Conservation (phyloP, 345 rosid species). For the Hibiscus syriacus region DNA sequence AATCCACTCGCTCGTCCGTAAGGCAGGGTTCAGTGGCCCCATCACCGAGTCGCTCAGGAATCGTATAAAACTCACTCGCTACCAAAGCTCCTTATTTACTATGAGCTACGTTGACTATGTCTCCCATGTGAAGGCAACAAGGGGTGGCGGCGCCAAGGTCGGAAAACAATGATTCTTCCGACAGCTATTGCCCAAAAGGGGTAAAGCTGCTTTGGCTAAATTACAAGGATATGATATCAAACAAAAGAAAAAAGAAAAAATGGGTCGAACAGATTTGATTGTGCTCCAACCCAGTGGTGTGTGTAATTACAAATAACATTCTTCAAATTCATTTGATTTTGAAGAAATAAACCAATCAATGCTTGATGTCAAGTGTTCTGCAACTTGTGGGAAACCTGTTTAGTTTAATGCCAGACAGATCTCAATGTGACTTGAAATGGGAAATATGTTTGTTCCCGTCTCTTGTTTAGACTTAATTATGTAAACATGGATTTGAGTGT, state of each 20-base stretch:
- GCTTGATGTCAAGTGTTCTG: not conserved
- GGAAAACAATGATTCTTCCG: conserved; percentile 30
- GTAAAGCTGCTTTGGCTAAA: conserved; percentile 22
- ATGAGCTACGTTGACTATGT: conserved; percentile 72
- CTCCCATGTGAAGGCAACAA: conserved; percentile 56
- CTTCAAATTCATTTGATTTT: conserved; percentile 52
- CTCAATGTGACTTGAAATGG: not conserved
- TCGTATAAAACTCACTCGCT: conserved; percentile 69
- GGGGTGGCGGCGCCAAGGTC: conserved; percentile 55
- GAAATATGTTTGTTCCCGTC: not conserved
- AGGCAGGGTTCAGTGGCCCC: conserved; percentile 67
- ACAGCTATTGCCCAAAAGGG: conserved; percentile 14
- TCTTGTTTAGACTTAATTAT: too few relatives aligned
- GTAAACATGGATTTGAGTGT: too few relatives aligned
- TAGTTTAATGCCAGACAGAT: conserved; percentile 1
- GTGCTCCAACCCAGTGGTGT: conserved; percentile 21
- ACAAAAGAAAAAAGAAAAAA: not conserved
- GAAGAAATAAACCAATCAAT: conserved; percentile 17
- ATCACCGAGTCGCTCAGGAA: conserved; percentile 60
- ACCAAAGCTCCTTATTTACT: conserved; percentile 82
- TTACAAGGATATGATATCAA: conserved; percentile 1
- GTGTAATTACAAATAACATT: conserved; percentile 18
- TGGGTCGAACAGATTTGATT: conserved; percentile 25
- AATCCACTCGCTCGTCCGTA: conserved; percentile 82
- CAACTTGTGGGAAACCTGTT: not conserved